Conservation (phyloP, 1,284 basidiomycete genomes). For the Peniophora sp. region DNA sequence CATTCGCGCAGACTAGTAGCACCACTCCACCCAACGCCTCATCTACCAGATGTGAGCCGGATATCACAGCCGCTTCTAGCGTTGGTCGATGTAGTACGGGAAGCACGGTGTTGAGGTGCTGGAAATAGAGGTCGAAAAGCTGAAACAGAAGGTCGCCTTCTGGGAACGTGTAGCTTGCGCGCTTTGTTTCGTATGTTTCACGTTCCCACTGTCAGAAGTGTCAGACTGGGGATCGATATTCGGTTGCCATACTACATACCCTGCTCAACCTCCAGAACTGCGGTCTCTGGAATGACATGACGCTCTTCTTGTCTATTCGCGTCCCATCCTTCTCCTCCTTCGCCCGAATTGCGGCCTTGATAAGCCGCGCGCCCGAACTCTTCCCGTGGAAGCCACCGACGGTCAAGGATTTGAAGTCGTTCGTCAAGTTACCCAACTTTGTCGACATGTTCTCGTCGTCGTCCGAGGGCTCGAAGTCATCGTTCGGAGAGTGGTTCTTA, state of each 20-base stretch:
- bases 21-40: slow-evolving; percentile 36
- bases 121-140: slow-evolving; percentile 42
- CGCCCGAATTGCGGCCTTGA: slow-evolving; percentile 59
- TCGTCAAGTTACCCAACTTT: neutral
- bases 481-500: slow-evolving; percentile 4
- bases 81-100: slow-evolving; percentile 40
- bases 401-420: slow-evolving; percentile 14
- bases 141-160: slow-evolving; percentile 27
- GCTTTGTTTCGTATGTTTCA: neutral
- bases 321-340: slow-evolving; percentile 45
- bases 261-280: neutral
- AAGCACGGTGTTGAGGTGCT: slow-evolving; percentile 27
- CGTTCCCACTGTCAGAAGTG: neutral
- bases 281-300: neutral
- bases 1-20: slow-evolving; percentile 42
- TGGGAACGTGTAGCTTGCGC: slow-evolving; percentile 16
- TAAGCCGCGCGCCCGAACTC: slow-evolving; percentile 58
- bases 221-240: no score
- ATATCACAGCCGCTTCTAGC: slow-evolving; percentile 32
- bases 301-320: slow-evolving; percentile 7
- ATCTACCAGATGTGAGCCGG: slow-evolving; percentile 30
- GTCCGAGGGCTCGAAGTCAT: slow-evolving; percentile 23
- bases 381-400: slow-evolving; percentile 59
- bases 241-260: neutral
- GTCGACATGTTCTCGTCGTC: slow-evolving; percentile 17